Conservation (phyloP, 192 early-diverging fungal species). For the Obelidium mucronatum region DNA sequence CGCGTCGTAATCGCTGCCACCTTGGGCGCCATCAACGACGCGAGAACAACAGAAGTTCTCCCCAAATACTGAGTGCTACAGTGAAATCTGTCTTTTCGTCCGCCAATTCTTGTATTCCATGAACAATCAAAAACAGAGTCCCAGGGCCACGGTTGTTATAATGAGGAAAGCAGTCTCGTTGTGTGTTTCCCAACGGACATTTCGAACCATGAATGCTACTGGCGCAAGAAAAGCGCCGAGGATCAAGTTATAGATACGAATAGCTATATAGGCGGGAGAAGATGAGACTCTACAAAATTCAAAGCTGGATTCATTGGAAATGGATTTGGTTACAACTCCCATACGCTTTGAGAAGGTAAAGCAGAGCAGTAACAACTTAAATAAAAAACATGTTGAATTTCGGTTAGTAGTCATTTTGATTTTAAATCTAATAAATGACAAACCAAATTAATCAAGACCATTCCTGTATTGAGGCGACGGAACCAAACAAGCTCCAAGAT, state of each 20-base stretch:
- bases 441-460: not conserved
- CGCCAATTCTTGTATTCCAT: too few relatives aligned
- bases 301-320: not conserved
- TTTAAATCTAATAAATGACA: not conserved
- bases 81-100: too few relatives aligned
- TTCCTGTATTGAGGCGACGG: not conserved
- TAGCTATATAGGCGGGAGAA: not conserved
- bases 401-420: too few relatives aligned
- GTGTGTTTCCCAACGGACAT: not conserved
- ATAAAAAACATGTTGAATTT: not conserved
- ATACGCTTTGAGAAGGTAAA: not conserved
- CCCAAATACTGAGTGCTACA: too few relatives aligned
- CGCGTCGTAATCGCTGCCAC: too few relatives aligned
- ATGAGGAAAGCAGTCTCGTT: not conserved
- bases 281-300: not conserved
- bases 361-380: not conserved
- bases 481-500: not conserved
- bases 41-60: too few relatives aligned
- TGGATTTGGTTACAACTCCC: not conserved
- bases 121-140: not conserved
- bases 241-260: not conserved
- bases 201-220: not conserved
- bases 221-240: not conserved
- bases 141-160: not conserved
- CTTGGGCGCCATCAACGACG: too few relatives aligned